Evolutionary conservation across 148 eudicot species (phyloP), one percentile per base, ranked within the genome.

Genomic region (Diospyros lotus): DNA sequence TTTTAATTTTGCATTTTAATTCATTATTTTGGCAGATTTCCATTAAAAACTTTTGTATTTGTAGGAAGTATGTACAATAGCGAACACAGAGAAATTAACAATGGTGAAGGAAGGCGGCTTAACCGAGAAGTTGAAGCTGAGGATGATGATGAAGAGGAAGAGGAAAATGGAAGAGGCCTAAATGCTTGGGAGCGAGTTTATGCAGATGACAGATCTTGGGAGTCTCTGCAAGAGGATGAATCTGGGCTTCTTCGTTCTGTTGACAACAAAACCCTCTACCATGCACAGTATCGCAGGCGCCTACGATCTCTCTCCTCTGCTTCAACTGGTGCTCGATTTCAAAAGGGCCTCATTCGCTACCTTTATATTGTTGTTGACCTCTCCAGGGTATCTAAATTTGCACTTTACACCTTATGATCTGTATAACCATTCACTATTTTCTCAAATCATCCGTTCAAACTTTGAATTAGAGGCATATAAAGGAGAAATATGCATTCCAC

Each of bases 141-240:
- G 75, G 86, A 88, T 59, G 85, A 85, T 4, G 88, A 85, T 5
- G 97, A 86, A 41, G 94, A 90, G 6, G 88, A 85, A 6, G 87
- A 84, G 62, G 90, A 64, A 56, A 83, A 80, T 60, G 86, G 74
- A 38, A 76, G 86, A 68, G 97, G 84, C 52, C 79, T 77, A 58
- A 89, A 86, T 4, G 98, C 97, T 0, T 95, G 96, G 96, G 97
- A 95, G 85, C 89, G 91, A 73, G 85, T 88, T 38, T 95, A 95
- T 59, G 87, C 89, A 13, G 97, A 92, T 66, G 98, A 92, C 75
- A 80, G 97, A 72, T 92, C 97, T 0, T 95, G 97, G 97, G 97
- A 95, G 76, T 80, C 92, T 50, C 75, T 95, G 79, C 94, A 92
- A 76, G 97, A 92, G 80, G 98, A 95, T 75, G 98, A 95, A 72